phyloP scores from a whole-genome alignment of 2,329 filamentous ascomycete species.

The Thielaviopsis euricoi region DNA sequence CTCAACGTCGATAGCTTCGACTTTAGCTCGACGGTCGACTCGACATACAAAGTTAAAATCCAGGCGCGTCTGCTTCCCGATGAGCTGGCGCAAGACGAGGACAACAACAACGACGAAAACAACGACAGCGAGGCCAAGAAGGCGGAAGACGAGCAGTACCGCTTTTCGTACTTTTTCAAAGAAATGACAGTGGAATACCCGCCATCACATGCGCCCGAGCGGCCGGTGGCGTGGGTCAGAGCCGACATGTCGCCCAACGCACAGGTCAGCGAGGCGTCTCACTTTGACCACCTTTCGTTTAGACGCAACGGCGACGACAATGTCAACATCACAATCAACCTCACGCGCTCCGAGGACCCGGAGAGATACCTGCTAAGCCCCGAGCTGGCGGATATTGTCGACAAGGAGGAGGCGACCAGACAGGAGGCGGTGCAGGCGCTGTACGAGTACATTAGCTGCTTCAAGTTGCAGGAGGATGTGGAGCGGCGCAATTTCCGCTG shows the following conservation, averaged over 20 bases:
- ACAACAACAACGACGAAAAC: conserved; percentile 29
- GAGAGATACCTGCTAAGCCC: conserved; percentile 71
- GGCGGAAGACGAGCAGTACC: conserved; percentile 16
- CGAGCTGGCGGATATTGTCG: conserved; percentile 66
- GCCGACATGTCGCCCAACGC: conserved; percentile 39
- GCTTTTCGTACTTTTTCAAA: conserved; percentile 67
- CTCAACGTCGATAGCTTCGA: conserved; percentile 64
- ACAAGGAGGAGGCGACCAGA: conserved; percentile 72
- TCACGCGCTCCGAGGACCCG: conserved; percentile 68
- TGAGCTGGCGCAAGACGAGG: conserved; percentile 28
- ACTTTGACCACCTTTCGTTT: conserved; percentile 85
- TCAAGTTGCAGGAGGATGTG: conserved; percentile 81
- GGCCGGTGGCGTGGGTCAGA: conserved; percentile 73
- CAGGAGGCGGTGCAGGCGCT: conserved; percentile 79
- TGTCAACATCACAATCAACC: conserved; percentile 74
- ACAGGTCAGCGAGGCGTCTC: conserved; percentile 43
- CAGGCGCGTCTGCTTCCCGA: conserved; percentile 72
- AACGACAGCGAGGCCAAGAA: conserved; percentile 19
- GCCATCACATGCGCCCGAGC: conserved; percentile 38
- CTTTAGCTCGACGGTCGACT: conserved; percentile 59
- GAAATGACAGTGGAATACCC: conserved; percentile 62
- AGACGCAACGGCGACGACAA: conserved; percentile 87
- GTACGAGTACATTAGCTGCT: conserved; percentile 85
- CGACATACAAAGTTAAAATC: conserved; percentile 80
- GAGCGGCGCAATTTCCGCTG: conserved; percentile 88